Conservation (phyloP, 108 stramenopile species). For the Stephanodiscus minutulus region DNA sequence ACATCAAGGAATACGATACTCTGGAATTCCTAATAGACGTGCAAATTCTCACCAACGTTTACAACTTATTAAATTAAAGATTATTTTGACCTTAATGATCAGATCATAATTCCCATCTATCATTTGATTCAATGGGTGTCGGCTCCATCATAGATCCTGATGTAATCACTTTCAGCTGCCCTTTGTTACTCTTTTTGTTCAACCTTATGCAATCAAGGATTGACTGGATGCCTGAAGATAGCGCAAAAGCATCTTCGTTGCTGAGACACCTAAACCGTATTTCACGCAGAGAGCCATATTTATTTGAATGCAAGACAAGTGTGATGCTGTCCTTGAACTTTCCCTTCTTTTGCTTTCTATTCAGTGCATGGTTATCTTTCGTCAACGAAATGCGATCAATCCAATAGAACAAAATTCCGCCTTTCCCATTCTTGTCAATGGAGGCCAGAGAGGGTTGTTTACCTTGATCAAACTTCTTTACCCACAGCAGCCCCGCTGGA, state of each 20-base stretch:
- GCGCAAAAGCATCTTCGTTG: constrained; percentile 38
- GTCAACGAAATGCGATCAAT: constrained; percentile 38
- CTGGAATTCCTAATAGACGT: too few species aligned
- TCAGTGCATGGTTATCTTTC: constrained; percentile 39
- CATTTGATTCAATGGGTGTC: constrained; percentile 13
- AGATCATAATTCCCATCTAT: constrained; percentile 20
- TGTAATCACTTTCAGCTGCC: constrained; percentile 13
- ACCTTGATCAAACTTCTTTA: constrained; percentile 46
- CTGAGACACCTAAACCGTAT: constrained; percentile 40
- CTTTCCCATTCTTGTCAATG: constrained; percentile 48
- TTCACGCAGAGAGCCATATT: constrained; percentile 37
- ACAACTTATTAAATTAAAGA: too few species aligned
- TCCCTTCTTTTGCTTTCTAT: constrained; percentile 50
- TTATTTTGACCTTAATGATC: neutral
- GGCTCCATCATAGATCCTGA: neutral
- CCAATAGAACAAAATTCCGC: constrained; percentile 38
- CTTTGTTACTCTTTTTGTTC: constrained; percentile 10
- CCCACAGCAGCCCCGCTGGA: constrained; percentile 49
- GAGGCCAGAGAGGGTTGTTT: constrained; percentile 31
- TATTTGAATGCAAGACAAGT: constrained; percentile 32
- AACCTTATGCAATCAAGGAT: constrained; percentile 33
- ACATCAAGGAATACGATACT: too few species aligned
- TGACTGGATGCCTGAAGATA: constrained; percentile 48
- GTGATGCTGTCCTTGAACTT: constrained; percentile 52
- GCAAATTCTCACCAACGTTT: too few species aligned